Evolutionary conservation across 179 eudicot genomes (phyloP), one percentile per base, ranked within the genome.

Genomic region (Pouteria campechiana): DNA sequence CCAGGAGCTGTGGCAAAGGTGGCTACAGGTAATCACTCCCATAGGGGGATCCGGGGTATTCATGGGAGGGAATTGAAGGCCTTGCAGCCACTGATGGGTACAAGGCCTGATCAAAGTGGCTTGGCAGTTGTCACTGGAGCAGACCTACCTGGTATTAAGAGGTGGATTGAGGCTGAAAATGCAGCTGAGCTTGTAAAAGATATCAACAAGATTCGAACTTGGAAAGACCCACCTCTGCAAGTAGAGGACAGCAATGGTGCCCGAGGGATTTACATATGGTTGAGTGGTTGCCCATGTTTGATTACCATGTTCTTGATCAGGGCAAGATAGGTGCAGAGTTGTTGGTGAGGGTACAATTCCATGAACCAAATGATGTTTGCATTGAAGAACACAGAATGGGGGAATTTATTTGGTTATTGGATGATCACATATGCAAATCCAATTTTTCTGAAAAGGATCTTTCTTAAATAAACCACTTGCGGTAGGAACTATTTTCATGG

Each of bases 261-360:
- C 97, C 13, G 76, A 71, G 15, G 95, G 83, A 24, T 75, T 64
- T 2, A 89, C 97, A 47, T 66, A 64, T 0, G 74, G 64, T 33
- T 89, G 95, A 2, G 72, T 70, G 2, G n/a, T n/a, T n/a, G n/a
- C n/a, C n/a, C n/a, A n/a, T 89, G 73, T 20, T 85, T 85, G 49
- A 89, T 76, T 45, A 89, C 60, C 95, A 89, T 89, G 44, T 89
- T 93, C 10, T 79, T 70, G 0, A 95, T 89, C 13, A 95, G 97
- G 24, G 78, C 85, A 3, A 89, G 81, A 44, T 57, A 85, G 3
- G 79, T 93, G 0, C 76, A 44, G 1, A 93, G 97, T 9, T 83
- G 64, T 25, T 79, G 81, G 16, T 75, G 77, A 2, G 98, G 98
- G 65, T 85, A 85, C 6, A 69, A 38, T 36, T 89, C 97, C 64